phyloP scores from a whole-genome alignment of 176 grass and related monocot genomes.

The Aegilops longissima region DNA sequence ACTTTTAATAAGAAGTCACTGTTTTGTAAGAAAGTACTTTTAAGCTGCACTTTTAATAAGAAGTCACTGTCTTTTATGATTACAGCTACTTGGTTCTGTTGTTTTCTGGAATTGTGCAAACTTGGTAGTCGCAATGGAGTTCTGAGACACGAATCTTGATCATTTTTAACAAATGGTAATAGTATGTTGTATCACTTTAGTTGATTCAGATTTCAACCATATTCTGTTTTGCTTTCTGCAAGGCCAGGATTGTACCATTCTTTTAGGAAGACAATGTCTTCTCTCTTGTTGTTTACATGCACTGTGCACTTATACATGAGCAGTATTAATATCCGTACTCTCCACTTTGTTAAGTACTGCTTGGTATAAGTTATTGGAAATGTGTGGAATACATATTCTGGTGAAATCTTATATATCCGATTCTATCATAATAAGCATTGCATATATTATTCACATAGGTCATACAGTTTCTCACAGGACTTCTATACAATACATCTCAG shows the following conservation, averaged over 20 bases:
- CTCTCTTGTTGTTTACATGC: background rate
- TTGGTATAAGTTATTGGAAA: background rate
- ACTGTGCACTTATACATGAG: background rate
- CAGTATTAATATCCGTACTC: background rate
- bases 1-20: too few relatives aligned
- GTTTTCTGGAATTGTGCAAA: background rate
- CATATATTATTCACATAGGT: background rate
- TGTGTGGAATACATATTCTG: background rate
- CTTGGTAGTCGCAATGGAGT: background rate
- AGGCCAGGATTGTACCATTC: background rate
- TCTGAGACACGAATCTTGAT: background rate
- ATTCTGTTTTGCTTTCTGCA: background rate
- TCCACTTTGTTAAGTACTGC: conserved; percentile 6
- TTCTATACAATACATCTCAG: background rate
- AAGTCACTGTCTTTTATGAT: background rate
- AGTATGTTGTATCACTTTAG: background rate
- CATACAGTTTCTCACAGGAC: background rate
- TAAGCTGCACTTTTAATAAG: background rate
- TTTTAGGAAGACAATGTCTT: background rate
- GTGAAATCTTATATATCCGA: background rate
- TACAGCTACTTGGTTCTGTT: background rate
- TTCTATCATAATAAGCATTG: background rate
- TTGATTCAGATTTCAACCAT: background rate
- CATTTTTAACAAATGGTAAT: background rate
- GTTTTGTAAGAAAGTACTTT: too few relatives aligned